Base-by-base conservation (phyloP, 2,329 filamentous ascomycete genomes). In the Tympanopsis confertula region DNA sequence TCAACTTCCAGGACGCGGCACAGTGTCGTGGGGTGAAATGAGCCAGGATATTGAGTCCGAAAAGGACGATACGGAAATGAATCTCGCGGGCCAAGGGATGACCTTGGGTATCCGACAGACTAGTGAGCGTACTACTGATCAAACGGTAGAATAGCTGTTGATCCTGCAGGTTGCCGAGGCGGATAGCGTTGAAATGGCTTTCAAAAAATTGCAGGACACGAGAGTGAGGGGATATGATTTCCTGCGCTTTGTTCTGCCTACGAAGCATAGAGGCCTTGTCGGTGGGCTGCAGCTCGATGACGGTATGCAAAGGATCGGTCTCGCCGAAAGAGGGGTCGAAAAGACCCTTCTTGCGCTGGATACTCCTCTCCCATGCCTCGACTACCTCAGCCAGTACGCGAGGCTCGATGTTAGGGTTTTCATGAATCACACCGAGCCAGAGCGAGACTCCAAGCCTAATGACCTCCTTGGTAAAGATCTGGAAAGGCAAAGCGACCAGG, bases 371-470 rank as follows among this genome's bases (percentile, higher is more conserved):
- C 86, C 89, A 98, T 44, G 89, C 84, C 52, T 91, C 82, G 7
- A 83, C 82, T 48, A 96, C 85, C 54, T 94, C 86, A 38, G 78
- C 79, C 20, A 98, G 62, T 39, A 99, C 77, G 42, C 87, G 79
- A 5, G 89, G 74, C 56, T 94, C 87, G 58, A 95, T 80, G 39
- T 75, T 74, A 3, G 88, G 85, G 50, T 94, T 96, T 56, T 98
- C 91, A 50, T 96, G 91, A 51, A 96, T 93, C 13, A 96, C 85
- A 19, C 91, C 91, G 42, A 95, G 77, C 91, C 91, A 99, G 5
- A 98, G 66, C 12, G 30, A 13, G 15, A 33, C 30, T 12, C 30
- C 30, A 7, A 33, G 7, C 10, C 15, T 33, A 10, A 33, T 33
- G 12, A 15, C 10, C 15, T 33, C 30, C 15, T 33, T 18, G 10